phyloP scores from a whole-genome alignment of 805 yeast genomes.

The Jamesozyma jinghongensis region DNA sequence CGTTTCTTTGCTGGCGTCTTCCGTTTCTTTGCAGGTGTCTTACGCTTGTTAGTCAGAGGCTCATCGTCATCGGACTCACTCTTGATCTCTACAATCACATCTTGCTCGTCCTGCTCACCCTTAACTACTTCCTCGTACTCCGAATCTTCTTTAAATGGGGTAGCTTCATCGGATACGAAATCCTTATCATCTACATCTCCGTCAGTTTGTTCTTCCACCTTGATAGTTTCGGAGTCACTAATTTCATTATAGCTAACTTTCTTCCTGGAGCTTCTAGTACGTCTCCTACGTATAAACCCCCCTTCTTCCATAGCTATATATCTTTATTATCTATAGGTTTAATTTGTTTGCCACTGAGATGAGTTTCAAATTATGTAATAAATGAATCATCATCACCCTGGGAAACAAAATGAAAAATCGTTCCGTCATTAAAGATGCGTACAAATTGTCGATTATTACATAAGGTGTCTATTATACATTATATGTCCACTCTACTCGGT shows the following conservation, averaged over 20 bases:
- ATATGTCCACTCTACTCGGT: constrained; percentile 30
- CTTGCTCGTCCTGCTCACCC: too few species aligned
- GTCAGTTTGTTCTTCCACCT: constrained; percentile 10
- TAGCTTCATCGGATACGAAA: constrained; percentile 2
- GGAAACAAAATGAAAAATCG: neutral
- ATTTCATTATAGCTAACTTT: constrained; percentile 32
- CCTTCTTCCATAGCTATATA: constrained; percentile 18
- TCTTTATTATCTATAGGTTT: too few species aligned
- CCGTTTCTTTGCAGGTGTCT: constrained; percentile 12
- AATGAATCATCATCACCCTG: neutral
- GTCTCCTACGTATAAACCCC: constrained; percentile 23
- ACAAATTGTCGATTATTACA: too few species aligned
- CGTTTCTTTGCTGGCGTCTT: constrained; percentile 18
- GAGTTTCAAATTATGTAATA: neutral
- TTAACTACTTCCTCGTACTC: constrained; percentile 24
- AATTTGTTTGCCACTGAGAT: neutral
- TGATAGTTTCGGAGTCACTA: constrained; percentile 12
- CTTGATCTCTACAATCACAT: neutral
- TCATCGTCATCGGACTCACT: constrained; percentile 5
- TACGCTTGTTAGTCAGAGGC: constrained; percentile 18
- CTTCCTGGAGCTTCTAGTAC: constrained; percentile 22
- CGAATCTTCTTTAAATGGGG: constrained; percentile 8
- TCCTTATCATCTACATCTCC: constrained; percentile 17
- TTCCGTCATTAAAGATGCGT: too few species aligned
- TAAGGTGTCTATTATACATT: too few species aligned